These are phyloP conservation scores for Parmelia sp. DNA, from an alignment of 495 filamentous ascomycete species.

Conservation along the genomic window DNA sequence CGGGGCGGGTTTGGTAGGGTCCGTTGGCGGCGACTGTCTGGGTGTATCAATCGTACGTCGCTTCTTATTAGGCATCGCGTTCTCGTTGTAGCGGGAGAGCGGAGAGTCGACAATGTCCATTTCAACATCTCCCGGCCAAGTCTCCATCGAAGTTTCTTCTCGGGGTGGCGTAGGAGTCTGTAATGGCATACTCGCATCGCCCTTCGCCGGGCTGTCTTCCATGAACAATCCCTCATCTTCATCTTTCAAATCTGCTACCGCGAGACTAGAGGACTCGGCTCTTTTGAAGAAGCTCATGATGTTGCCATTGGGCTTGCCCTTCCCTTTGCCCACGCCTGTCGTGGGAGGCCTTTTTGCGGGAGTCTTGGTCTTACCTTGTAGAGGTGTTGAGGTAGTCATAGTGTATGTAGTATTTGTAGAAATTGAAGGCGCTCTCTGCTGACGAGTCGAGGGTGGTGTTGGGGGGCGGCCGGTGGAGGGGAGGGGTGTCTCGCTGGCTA, in stretches of 20 bases:
- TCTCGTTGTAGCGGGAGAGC: slow-evolving; percentile 49
- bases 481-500: slow-evolving; percentile 6
- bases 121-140: slow-evolving; percentile 35
- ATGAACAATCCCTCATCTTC: slow-evolving; percentile 38
- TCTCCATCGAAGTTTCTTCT: slow-evolving; percentile 37
- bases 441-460: slow-evolving; percentile 28
- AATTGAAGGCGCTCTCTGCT: slow-evolving; percentile 27
- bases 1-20: neutral
- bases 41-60: slow-evolving; percentile 34
- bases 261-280: slow-evolving; percentile 38
- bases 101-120: slow-evolving; percentile 23
- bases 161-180: slow-evolving; percentile 28
- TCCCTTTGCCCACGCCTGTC: slow-evolving; percentile 26
- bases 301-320: slow-evolving; percentile 55
- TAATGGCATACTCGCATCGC: slow-evolving; percentile 8
- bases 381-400: slow-evolving; percentile 86
- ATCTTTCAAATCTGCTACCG: slow-evolving; percentile 18
- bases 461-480: slow-evolving; percentile 27
- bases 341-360: slow-evolving; percentile 21
- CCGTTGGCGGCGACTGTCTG: neutral
- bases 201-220: slow-evolving; percentile 36
- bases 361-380: slow-evolving; percentile 58
- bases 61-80: slow-evolving; percentile 34
- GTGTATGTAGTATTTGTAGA: slow-evolving; percentile 39
- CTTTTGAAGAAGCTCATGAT: slow-evolving; percentile 83